Conservation (phyloP, 2,329 filamentous ascomycete species). For the Ascosphaera apis region DNA sequence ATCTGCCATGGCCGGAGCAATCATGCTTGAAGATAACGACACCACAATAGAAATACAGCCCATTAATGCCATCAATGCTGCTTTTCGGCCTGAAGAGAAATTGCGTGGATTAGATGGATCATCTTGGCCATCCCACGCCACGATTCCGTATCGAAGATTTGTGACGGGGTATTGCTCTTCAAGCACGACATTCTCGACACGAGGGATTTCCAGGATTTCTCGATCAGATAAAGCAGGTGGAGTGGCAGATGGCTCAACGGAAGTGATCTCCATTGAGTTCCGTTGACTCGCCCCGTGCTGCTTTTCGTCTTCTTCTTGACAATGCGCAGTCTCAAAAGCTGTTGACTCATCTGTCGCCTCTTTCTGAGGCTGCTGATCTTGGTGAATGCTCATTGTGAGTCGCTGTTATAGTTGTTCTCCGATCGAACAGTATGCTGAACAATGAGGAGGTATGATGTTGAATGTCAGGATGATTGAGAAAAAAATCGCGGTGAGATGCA, state of each 20-base stretch:
- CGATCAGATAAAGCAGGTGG: background rate
- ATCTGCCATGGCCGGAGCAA: background rate
- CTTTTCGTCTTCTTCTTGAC: background rate
- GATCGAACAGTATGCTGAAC: too few species aligned
- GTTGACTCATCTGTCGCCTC: conserved; percentile 1
- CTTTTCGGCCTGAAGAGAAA: conserved; percentile 3
- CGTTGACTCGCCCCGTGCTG: background rate
- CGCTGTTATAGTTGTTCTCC: too few species aligned
- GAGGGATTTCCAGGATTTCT: background rate
- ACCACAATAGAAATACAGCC: background rate
- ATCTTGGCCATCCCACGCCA: conserved; percentile 8
- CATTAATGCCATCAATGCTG: background rate
- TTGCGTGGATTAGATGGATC: conserved; percentile 9
- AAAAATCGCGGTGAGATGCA: too few species aligned
- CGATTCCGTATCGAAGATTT: conserved; percentile 3
- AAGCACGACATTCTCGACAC: background rate
- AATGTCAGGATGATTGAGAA: too few species aligned
- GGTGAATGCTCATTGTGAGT: too few species aligned
- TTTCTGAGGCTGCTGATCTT: too few species aligned
- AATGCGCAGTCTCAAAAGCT: background rate
- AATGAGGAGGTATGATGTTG: too few species aligned
- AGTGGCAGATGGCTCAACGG: background rate
- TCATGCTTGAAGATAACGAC: background rate
- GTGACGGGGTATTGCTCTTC: background rate
- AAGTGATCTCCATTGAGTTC: background rate